phyloP scores from a whole-genome alignment of 441 rosid species.

The Adansonia madagascariensis region DNA sequence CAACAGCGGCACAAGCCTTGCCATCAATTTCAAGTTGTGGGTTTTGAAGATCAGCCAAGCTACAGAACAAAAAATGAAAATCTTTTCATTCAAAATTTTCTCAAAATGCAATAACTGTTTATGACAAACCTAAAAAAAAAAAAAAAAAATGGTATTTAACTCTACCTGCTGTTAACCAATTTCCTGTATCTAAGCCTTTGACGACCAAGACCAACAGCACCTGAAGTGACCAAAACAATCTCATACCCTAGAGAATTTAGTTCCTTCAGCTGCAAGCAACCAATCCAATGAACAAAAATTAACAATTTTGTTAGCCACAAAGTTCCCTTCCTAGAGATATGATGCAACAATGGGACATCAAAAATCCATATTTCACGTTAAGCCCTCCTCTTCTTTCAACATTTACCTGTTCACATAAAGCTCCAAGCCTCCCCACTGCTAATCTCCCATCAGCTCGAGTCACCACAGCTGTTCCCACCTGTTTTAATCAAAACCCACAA shows the following conservation, averaged over 20 bases:
- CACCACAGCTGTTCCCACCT: slow-evolving; percentile 63
- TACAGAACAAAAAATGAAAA: slow-evolving; percentile 29
- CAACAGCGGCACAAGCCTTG: slow-evolving; percentile 62
- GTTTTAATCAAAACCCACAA: slow-evolving; percentile 4
- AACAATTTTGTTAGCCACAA: slow-evolving; percentile 9
- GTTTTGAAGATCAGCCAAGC: slow-evolving; percentile 60
- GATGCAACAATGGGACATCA: not conserved
- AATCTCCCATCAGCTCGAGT: slow-evolving; percentile 52
- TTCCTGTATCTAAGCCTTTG: slow-evolving; percentile 56
- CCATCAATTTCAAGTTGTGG: slow-evolving; percentile 56
- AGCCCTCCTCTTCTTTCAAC: not conserved
- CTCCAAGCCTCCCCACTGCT: slow-evolving; percentile 55
- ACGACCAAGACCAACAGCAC: slow-evolving; percentile 56
- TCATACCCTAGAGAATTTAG: slow-evolving; percentile 49
- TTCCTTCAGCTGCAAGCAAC: slow-evolving; percentile 47
- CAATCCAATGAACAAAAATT: not conserved
- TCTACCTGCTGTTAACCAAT: slow-evolving; percentile 54
- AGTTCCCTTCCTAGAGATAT: not conserved
- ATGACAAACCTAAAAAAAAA: not conserved
- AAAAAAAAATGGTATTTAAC: not conserved
- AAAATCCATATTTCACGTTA: not conserved
- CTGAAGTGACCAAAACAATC: slow-evolving; percentile 52
- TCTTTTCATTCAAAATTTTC: not conserved
- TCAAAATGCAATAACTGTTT: not conserved
- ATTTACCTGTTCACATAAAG: slow-evolving; percentile 55